phyloP scores from a whole-genome alignment of 2,329 filamentous ascomycete species.

The Fusarium transvaalense region DNA sequence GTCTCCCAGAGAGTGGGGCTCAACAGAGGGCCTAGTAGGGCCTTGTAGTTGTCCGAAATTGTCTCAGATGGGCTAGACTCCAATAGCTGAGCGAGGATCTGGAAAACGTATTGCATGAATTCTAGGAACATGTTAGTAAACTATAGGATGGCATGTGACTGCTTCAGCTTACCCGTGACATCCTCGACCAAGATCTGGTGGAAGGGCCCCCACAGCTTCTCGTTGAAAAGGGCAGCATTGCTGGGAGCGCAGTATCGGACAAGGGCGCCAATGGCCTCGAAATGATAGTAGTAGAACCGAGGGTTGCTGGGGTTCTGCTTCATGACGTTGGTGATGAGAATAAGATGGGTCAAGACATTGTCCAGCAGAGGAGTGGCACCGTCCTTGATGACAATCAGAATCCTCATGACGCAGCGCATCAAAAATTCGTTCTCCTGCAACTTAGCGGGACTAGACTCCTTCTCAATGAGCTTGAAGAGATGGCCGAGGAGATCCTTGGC shows the following conservation, averaged over 20 bases:
- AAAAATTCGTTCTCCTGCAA: constrained; percentile 98
- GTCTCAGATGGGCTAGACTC: constrained; percentile 85
- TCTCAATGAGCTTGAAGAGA: constrained; percentile 90
- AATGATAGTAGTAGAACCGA: constrained; percentile 98
- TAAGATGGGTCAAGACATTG: constrained; percentile 82
- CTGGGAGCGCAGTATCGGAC: constrained; percentile 75
- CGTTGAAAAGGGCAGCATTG: constrained; percentile 80
- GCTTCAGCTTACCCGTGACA: constrained; percentile 72
- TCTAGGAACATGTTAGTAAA: constrained; percentile 66
- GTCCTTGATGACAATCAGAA: constrained; percentile 93
- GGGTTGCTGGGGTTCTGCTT: constrained; percentile 97
- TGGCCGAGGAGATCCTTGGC: constrained; percentile 90
- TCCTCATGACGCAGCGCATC: constrained; percentile 98
- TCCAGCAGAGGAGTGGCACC: constrained; percentile 80
- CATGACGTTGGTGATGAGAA: constrained; percentile 92
- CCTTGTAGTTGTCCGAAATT: constrained; percentile 84
- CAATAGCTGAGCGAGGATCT: constrained; percentile 90
- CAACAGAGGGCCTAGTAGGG: constrained; percentile 81
- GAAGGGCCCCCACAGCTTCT: constrained; percentile 85
- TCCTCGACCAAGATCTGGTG: constrained; percentile 83
- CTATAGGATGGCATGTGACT: neutral
- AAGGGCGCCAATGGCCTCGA: constrained; percentile 91
- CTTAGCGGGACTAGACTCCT: constrained; percentile 86
- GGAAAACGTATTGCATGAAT: constrained; percentile 96
- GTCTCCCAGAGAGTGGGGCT: constrained; percentile 90